A percentile compares a stretch with the other conserved stretches of the same genome.
phyloP scores from a whole-genome alignment of 1,284 basidiomycete species.

The Leccinum griseonigrum region DNA sequence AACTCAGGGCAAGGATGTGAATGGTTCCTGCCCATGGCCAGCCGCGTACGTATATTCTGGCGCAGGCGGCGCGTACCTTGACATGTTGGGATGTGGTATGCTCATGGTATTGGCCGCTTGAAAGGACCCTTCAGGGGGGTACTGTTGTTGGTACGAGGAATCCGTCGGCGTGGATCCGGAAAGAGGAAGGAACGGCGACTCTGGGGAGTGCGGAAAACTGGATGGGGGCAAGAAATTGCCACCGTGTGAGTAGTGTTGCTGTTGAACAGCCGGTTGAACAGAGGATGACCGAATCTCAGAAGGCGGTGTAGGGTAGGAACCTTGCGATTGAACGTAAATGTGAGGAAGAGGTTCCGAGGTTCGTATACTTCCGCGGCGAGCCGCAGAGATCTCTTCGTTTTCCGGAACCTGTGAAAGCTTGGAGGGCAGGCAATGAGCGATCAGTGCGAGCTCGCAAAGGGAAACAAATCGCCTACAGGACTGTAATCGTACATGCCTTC shows the following conservation, averaged over 20 bases:
- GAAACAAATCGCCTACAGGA: conserved; percentile 15
- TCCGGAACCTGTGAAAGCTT: conserved; percentile 29
- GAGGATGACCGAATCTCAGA: conserved; percentile 16
- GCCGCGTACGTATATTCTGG: conserved; percentile 25
- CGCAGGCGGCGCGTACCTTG: conserved; percentile 17
- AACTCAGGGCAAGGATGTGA: conserved; percentile 18
- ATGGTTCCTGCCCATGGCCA: conserved; percentile 27
- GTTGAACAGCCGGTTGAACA: conserved; percentile 18
- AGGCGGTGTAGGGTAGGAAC: conserved; percentile 18
- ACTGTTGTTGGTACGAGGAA: conserved; percentile 19
- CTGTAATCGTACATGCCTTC: conserved; percentile 28
- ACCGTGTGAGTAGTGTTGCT: conserved; percentile 17
- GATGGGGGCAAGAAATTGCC: conserved; percentile 16
- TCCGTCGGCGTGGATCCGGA: conserved; percentile 12
- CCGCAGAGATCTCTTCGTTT: conserved; percentile 22
- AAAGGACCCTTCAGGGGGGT: conserved; percentile 21
- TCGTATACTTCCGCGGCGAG: conserved; percentile 29
- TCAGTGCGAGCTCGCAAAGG: neutral
- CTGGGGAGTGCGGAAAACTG: conserved; percentile 17
- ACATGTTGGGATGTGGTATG: conserved; percentile 16
- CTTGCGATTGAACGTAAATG: conserved; percentile 21
- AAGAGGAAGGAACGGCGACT: conserved; percentile 18
- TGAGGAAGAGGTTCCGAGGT: conserved; percentile 19
- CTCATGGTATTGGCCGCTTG: conserved; percentile 16
- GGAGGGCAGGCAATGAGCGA: neutral